These are phyloP conservation scores for Neofusicoccum kwambonambiense DNA, from an alignment of 2,329 filamentous ascomycete species.

Conservation along the genomic window DNA sequence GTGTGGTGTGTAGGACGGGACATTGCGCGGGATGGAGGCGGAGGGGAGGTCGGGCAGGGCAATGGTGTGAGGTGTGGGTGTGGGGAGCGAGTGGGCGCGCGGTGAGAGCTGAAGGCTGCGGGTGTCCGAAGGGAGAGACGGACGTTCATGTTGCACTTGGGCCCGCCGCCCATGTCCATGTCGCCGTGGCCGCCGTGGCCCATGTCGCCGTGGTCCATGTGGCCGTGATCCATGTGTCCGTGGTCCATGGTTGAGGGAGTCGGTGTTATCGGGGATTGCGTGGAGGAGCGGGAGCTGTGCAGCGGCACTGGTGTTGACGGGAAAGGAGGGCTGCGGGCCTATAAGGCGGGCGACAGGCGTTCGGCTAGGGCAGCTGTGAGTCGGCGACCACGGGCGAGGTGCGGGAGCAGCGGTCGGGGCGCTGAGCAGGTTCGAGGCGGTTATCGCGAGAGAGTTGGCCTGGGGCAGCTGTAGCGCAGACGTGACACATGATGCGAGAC, in stretches of 20 bases:
- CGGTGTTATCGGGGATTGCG: not conserved
- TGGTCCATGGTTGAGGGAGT: constrained; percentile 25
- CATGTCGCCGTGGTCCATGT: constrained; percentile 55
- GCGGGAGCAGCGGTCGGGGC: not conserved
- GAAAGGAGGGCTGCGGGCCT: not conserved
- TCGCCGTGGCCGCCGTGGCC: constrained; percentile 46
- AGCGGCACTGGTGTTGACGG: not conserved
- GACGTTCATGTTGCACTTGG: constrained; percentile 89
- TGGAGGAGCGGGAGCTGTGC: not conserved
- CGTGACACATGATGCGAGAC: not conserved
- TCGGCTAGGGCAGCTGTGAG: not conserved
- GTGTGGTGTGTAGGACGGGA: not conserved
- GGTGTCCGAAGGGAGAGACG: constrained; percentile 30
- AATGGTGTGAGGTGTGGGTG: not conserved
- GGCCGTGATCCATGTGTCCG: constrained; percentile 52
- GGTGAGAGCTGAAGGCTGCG: not conserved
- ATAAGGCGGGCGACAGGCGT: not conserved
- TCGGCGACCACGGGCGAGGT: not conserved
- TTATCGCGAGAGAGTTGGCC: not conserved
- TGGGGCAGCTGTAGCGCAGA: not conserved
- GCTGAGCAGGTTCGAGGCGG: constrained; percentile 14
- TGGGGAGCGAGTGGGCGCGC: not conserved
- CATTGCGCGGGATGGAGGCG: not conserved
- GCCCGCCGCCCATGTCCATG: constrained; percentile 38
- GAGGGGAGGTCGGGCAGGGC: not conserved